phyloP scores from a whole-genome alignment of 2,329 filamentous ascomycete species.

The Fusarium domesticum region DNA sequence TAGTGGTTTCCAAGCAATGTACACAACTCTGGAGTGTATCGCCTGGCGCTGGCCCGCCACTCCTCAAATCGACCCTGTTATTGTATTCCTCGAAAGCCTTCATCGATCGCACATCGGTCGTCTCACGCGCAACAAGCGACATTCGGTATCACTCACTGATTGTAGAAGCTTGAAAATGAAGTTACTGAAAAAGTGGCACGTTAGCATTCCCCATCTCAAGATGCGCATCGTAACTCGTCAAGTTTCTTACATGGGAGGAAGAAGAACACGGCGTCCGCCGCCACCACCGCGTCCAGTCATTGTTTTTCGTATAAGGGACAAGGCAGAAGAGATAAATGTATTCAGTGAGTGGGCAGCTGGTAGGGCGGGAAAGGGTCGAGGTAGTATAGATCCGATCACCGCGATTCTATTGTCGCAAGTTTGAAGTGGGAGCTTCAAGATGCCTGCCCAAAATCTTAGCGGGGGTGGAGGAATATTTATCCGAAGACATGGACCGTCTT shows the following conservation, averaged over 20 bases:
- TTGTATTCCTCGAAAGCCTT: conserved; percentile 16
- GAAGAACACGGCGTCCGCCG: conserved; percentile 57
- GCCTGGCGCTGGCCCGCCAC: background rate
- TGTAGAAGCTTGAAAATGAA: conserved; percentile 74
- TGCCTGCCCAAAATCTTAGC: conserved; percentile 23
- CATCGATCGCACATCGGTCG: conserved; percentile 11
- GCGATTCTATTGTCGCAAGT: conserved; percentile 27
- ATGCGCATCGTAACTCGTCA: conserved; percentile 9
- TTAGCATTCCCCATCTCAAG: conserved; percentile 26
- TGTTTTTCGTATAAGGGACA: conserved; percentile 10
- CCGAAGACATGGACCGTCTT: conserved; percentile 4
- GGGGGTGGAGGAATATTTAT: conserved; percentile 19
- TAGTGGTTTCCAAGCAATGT: background rate
- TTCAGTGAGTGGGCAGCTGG: background rate
- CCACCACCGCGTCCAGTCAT: conserved; percentile 61
- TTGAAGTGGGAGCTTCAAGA: conserved; percentile 23
- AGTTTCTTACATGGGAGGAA: conserved; percentile 51
- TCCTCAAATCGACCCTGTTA: conserved; percentile 1
- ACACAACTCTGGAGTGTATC: background rate
- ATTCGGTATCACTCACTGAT: conserved; percentile 36
- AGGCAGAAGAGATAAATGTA: background rate
- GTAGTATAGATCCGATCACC: conserved; percentile 15
- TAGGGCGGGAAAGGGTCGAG: conserved; percentile 3
- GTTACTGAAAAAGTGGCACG: conserved; percentile 35
- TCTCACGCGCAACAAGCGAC: background rate